A percentile compares a stretch with the other conserved stretches of the same genome.
phyloP scores from a whole-genome alignment of 1,284 basidiomycete genomes.

The Peniophora sp. region DNA sequence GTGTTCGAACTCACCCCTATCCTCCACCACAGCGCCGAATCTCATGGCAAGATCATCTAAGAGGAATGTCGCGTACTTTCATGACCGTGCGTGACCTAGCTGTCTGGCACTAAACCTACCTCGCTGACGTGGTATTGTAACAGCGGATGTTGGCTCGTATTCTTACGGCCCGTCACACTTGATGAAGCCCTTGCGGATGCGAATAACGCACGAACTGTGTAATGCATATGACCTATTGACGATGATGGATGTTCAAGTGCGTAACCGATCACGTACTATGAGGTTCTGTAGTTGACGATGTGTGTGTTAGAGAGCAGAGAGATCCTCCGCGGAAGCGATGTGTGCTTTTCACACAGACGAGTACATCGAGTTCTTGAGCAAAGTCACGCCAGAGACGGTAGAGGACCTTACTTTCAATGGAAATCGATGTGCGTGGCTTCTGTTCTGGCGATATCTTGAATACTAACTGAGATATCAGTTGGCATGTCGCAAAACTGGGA shows the following conservation, averaged over 20 bases:
- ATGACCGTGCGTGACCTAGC: neutral
- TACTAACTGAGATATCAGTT: constrained; percentile 5
- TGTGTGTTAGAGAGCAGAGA: constrained; percentile 58
- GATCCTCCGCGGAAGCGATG: constrained; percentile 80
- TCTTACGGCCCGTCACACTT: constrained; percentile 86
- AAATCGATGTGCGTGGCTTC: constrained; percentile 62
- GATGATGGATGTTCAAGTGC: constrained; percentile 86
- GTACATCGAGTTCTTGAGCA: constrained; percentile 86
- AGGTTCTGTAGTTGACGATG: neutral
- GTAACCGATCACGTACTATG: constrained; percentile 17
- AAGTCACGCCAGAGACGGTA: constrained; percentile 84
- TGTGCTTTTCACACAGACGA: constrained; percentile 98
- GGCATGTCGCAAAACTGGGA: constrained; percentile 87
- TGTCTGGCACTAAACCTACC: neutral
- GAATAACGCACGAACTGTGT: constrained; percentile 89
- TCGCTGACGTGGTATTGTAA: neutral
- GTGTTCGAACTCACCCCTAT: neutral
- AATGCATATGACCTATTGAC: constrained; percentile 85
- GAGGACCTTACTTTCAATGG: constrained; percentile 82
- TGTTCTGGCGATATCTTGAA: neutral
- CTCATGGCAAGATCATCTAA: neutral
- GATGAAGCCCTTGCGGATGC: constrained; percentile 94
- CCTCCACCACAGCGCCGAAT: neutral
- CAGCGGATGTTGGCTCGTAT: constrained; percentile 77
- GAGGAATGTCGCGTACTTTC: neutral